Base-by-base conservation (phyloP, 1,139 yeast species). In the Lodderomyces pseudojiufengensis region DNA sequence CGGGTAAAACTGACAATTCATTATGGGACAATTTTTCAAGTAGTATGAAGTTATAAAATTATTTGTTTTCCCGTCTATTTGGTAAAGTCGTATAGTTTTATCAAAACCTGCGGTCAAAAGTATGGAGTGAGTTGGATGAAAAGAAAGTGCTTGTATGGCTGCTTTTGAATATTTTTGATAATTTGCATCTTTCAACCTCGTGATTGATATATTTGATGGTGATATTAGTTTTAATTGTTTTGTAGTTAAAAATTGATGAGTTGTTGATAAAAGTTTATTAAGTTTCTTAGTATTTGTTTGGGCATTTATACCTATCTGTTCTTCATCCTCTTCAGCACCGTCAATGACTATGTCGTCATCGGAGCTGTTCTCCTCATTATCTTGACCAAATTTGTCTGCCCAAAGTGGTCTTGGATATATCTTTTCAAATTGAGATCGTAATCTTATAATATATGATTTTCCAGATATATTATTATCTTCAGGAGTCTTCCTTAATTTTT, bases 21-120 rank as follows among this genome's bases (percentile, higher is more conserved):
- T 84, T 36, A 94, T 74, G 1, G 98, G 97, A 7, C 87, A 74
- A 46, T 84, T 80, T 40, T 80, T 76, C 40, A 92, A 67, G 57
- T 81, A 86, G 44, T 92, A 65, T 28, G 95, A 82, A 3, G 96
- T 82, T 12, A 90, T 94, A 32, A 88, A 63, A 38, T 78, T 80
- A 55, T 94, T 94, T 41, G 64, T 57, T 54, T 84, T 85, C n/a
- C 97, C 97, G 55, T 92, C 98, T 40, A 90, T 78, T 52, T 92
- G 95, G 57, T 81, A 92, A 20, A 94, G 68, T 50, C 98, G 70
- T 40, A 92, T 58, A 0, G 97, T 84, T 50, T 87, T 76, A 56
- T 94, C 99, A 54, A 83, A 88, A 18, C 99, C 99, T 42, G 94
- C 95, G 0, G 96, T 84, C 41, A 92, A 63, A 32, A 92, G 62